Evolutionary conservation across 2,329 filamentous ascomycete genomes (phyloP).

Genomic region (Dactylonectria macrodidyma): DNA sequence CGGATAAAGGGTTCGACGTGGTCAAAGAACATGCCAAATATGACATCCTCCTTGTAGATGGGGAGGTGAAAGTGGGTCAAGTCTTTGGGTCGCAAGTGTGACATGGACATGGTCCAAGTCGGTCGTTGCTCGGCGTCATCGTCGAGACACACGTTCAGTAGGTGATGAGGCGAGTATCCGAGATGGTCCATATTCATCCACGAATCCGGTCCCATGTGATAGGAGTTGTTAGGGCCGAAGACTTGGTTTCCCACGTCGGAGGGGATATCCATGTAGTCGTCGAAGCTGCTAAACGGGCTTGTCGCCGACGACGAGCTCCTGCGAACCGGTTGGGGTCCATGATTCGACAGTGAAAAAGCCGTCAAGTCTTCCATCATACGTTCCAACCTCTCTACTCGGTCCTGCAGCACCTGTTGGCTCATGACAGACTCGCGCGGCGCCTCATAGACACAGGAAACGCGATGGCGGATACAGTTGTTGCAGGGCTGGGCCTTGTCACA

Average conservation of each 20-base stretch:
- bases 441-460: slow-evolving; percentile 37
- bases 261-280: slow-evolving; percentile 31
- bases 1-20: slow-evolving; percentile 37
- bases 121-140: slow-evolving; percentile 9
- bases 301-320: slow-evolving; percentile 28
- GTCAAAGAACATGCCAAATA: slow-evolving; percentile 32
- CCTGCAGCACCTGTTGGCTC: slow-evolving; percentile 38
- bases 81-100: slow-evolving; percentile 22
- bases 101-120: slow-evolving; percentile 25
- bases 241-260: slow-evolving; percentile 30
- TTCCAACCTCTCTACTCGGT: slow-evolving; percentile 37
- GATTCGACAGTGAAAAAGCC: slow-evolving; percentile 28
- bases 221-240: slow-evolving; percentile 25
- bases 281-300: slow-evolving; percentile 35
- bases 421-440: slow-evolving; percentile 35
- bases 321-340: slow-evolving; percentile 13
- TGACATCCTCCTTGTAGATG: slow-evolving; percentile 26
- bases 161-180: slow-evolving; percentile 22
- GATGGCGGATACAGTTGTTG: slow-evolving; percentile 39
- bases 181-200: slow-evolving; percentile 36
- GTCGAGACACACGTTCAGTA: slow-evolving; percentile 28
- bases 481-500: slow-evolving; percentile 40
- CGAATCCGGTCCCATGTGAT: slow-evolving; percentile 30
- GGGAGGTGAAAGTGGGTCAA: slow-evolving; percentile 30
- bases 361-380: slow-evolving; percentile 38